Percentiles rank a stretch among this genome's conserved stretches.
These are phyloP conservation scores for Didymella pinodella DNA, from an alignment of 2,329 filamentous ascomycete species.

Conservation along the genomic window DNA sequence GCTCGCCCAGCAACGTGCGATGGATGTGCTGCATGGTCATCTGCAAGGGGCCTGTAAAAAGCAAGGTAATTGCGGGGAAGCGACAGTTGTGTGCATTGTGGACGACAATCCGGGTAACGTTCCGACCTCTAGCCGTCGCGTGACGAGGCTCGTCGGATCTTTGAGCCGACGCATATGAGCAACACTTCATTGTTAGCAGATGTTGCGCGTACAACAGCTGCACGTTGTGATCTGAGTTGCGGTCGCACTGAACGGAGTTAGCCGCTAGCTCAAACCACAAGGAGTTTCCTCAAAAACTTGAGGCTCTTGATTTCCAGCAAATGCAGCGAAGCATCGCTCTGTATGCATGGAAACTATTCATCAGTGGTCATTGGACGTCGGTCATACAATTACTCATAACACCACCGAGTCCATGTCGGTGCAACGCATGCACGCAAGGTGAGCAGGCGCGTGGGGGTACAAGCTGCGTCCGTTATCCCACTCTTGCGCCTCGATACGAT, in stretches of 20 bases:
- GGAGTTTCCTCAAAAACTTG: constrained; percentile 16
- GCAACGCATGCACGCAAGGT: constrained; percentile 28
- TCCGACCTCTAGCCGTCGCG: constrained; percentile 31
- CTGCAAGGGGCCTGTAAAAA: constrained; percentile 49
- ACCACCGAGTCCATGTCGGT: constrained; percentile 29
- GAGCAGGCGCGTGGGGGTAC: constrained; percentile 32
- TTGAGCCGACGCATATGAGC: constrained; percentile 24
- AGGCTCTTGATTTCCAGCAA: constrained; percentile 28
- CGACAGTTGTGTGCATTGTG: constrained; percentile 26
- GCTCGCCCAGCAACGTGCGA: constrained; percentile 44
- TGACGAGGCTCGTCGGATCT: constrained; percentile 27
- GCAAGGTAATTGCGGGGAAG: constrained; percentile 51
- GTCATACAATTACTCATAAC: constrained; percentile 48
- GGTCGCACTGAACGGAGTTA: neutral
- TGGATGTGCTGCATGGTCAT: constrained; percentile 48
- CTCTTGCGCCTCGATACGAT: constrained; percentile 21
- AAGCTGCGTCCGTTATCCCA: constrained; percentile 29
- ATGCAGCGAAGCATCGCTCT: constrained; percentile 8
- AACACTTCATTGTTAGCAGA: constrained; percentile 24
- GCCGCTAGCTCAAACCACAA: neutral
- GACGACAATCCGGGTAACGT: constrained; percentile 31
- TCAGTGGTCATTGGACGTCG: constrained; percentile 22
- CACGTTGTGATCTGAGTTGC: neutral
- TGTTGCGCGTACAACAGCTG: neutral
- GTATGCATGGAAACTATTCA: constrained; percentile 8